Evolutionary conservation across 805 yeast genomes (phyloP).

Genomic region (Saccharomycopsis oosterbeekiorum): DNA sequence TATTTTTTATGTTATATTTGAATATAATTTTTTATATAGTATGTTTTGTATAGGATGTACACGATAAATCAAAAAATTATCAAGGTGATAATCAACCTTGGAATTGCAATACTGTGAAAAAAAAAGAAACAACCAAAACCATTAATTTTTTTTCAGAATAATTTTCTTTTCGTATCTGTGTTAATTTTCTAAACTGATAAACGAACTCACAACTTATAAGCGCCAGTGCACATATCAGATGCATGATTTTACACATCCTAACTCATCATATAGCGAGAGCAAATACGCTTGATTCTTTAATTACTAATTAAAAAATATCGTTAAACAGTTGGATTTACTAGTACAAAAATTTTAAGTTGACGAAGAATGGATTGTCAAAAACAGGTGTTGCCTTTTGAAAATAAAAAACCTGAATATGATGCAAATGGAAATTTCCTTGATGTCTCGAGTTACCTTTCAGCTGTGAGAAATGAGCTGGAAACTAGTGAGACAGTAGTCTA

Average conservation of each 20-base stretch:
- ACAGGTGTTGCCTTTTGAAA: constrained; percentile 13
- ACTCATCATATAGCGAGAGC: too few relatives aligned
- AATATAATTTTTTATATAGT: not conserved
- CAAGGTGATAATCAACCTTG: too few relatives aligned
- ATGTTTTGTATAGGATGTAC: too few relatives aligned
- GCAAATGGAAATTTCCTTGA: constrained; percentile 4
- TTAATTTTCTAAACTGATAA: not conserved
- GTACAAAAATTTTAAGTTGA: not conserved
- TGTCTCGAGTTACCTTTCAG: constrained; percentile 15
- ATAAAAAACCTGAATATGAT: constrained; percentile 2
- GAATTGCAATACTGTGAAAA: too few relatives aligned
- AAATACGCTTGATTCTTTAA: too few relatives aligned
- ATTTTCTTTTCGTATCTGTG: not conserved
- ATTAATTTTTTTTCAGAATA: not conserved
- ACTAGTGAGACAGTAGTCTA: not conserved
- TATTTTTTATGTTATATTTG: constrained; percentile 2
- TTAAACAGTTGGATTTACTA: too few relatives aligned
- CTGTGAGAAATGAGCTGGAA: constrained; percentile 13
- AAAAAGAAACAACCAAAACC: not conserved
- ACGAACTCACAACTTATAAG: not conserved
- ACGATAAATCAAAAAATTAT: not conserved
- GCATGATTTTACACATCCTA: too few relatives aligned
- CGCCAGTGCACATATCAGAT: not conserved
- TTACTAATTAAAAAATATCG: too few relatives aligned
- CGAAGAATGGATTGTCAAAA: constrained; percentile 11